Conservation (phyloP, 1,284 basidiomycete genomes). For the Tylopilus sp. region DNA sequence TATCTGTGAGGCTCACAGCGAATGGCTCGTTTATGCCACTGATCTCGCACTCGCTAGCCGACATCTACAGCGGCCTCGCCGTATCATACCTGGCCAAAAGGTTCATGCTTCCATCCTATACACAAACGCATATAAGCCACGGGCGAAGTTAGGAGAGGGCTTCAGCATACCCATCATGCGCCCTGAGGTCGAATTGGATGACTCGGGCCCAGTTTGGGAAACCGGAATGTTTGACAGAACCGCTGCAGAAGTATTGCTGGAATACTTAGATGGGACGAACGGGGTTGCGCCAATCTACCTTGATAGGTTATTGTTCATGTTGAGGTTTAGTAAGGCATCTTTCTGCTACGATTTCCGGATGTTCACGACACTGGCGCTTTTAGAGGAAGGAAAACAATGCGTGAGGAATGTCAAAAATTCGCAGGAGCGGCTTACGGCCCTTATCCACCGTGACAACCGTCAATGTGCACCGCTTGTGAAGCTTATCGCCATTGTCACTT, state of each 20-base stretch:
- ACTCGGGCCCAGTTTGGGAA: conserved; percentile 30
- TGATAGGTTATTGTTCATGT: conserved; percentile 40
- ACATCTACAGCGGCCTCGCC: conserved; percentile 32
- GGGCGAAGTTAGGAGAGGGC: conserved; percentile 38
- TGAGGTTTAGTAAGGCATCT: conserved; percentile 31
- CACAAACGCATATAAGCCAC: conserved; percentile 35
- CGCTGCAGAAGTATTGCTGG: conserved; percentile 29
- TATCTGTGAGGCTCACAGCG: conserved; percentile 20
- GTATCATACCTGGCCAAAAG: conserved; percentile 43
- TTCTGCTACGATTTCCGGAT: neutral
- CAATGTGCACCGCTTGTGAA: conserved; percentile 21
- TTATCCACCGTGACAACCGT: conserved; percentile 16
- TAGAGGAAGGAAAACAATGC: conserved; percentile 38
- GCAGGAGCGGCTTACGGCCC: conserved; percentile 13
- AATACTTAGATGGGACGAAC: conserved; percentile 13
- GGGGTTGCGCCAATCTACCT: conserved; percentile 34
- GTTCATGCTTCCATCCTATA: conserved; percentile 43
- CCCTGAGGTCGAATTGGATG: conserved; percentile 9
- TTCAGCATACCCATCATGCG: conserved; percentile 36
- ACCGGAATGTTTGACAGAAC: conserved; percentile 37
- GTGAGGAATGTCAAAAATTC: conserved; percentile 25
- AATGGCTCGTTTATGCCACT: neutral
- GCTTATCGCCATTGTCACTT: conserved; percentile 37
- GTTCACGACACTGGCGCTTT: neutral
- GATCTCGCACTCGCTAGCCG: conserved; percentile 20